Evolutionary conservation across 768 basidiomycete genomes (phyloP).

Genomic region (Porphyrellus cyaneotinctus): DNA sequence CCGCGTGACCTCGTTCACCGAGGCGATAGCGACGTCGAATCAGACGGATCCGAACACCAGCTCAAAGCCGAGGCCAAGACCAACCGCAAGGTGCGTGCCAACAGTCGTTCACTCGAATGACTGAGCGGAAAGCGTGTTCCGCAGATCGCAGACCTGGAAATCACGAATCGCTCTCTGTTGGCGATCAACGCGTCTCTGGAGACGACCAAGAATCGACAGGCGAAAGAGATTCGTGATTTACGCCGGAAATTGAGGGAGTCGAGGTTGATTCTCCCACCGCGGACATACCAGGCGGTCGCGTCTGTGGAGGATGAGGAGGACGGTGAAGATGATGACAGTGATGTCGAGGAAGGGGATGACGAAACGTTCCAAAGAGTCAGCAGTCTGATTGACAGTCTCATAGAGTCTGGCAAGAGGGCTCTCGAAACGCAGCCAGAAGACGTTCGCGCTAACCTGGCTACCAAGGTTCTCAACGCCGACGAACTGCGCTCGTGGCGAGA

Average conservation of each 20-base stretch:
- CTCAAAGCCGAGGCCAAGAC: conserved; percentile 74
- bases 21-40: conserved; percentile 33
- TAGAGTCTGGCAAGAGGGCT: conserved; percentile 56
- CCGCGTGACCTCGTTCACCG: conserved; percentile 11
- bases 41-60: conserved; percentile 43
- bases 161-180: conserved; percentile 81
- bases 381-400: conserved; percentile 56
- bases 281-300: conserved; percentile 52
- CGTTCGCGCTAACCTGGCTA: conserved; percentile 43
- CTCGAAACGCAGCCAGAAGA: conserved; percentile 57
- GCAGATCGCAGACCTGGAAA: conserved; percentile 90
- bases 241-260: conserved; percentile 80
- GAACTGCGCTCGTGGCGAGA: conserved; percentile 63
- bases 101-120: neutral
- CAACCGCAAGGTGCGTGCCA: conserved; percentile 67
- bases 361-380: conserved; percentile 61
- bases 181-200: conserved; percentile 83
- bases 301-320: conserved; percentile 39
- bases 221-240: conserved; percentile 81
- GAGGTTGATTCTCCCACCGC: conserved; percentile 71
- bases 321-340: conserved; percentile 41
- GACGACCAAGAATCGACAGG: conserved; percentile 72
- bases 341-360: conserved; percentile 42
- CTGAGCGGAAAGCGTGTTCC: conserved; percentile 4
- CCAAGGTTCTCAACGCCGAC: conserved; percentile 71